Percentiles rank a stretch among this genome's conserved stretches.
These are phyloP conservation scores for Clavaria fumosa DNA, from an alignment of 768 basidiomycete genomes.

Conservation along the genomic window DNA sequence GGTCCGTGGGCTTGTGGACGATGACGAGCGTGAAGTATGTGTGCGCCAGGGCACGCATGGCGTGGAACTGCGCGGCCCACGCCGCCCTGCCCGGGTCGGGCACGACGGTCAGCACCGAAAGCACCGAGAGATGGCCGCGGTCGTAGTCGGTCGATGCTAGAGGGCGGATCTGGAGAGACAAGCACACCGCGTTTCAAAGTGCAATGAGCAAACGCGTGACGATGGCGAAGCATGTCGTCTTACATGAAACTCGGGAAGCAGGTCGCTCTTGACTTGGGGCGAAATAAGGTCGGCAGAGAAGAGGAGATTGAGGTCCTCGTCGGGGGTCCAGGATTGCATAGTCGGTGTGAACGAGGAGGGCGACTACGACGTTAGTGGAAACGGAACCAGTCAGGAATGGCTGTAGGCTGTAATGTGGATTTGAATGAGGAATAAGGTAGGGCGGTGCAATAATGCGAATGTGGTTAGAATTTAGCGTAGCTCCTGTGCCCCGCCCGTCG, in stretches of 20 bases:
- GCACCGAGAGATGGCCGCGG: conserved; percentile 72
- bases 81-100: conserved; percentile 45
- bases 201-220: neutral
- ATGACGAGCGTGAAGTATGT: conserved; percentile 85
- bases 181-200: neutral
- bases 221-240: neutral
- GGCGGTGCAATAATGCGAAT: no score
- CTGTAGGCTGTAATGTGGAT: no score
- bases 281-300: conserved; percentile 66
- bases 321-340: conserved; percentile 32
- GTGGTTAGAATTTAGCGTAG: no score
- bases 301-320: conserved; percentile 57
- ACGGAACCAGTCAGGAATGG: no score
- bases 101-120: conserved; percentile 64
- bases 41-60: conserved; percentile 32
- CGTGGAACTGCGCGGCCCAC: conserved; percentile 57
- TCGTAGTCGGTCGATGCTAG: conserved; percentile 71
- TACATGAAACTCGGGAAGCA: conserved; percentile 59
- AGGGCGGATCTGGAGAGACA: conserved; percentile 59
- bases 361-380: no score
- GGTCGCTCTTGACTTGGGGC: conserved; percentile 35
- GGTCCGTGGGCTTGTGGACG: conserved; percentile 55
- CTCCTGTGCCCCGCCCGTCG: no score
- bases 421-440: no score
- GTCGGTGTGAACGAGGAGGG: no score